Base-by-base conservation (phyloP, 2,329 filamentous ascomycete genomes). In the Fusarium sp. region DNA sequence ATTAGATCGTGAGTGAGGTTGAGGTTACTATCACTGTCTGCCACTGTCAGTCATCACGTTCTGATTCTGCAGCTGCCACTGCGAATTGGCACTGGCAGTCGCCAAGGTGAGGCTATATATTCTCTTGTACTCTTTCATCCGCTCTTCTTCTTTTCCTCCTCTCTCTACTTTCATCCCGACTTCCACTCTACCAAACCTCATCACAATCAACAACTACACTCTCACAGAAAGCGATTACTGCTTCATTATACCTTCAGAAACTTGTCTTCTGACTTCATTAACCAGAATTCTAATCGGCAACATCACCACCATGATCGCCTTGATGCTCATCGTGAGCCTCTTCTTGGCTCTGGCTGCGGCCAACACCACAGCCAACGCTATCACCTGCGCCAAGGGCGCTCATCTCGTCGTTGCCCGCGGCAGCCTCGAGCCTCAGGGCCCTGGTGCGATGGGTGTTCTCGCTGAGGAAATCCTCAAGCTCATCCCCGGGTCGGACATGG, bases 381-480 rank as follows among this genome's bases (percentile, higher is more conserved):
- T 31, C 28, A 44, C 66, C 7, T 78, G 76, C 18, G 44, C 66
- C 22, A 42, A 75, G 5, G 66, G 74, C 2, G 72, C 67, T 3
- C 77, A 78, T 13, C 56, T 78, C 55, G 49, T 78, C 39, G 72
- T 76, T 2, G 68, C 70, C 5, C 75, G 77, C 0, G 77, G 74
- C 3, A 78, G 77, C 33, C 45, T 64, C 0, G 77, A 78, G 26
- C 55, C 75, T 0, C 51, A 74, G 22, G 77, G 77, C 0, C 68
- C 73, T 1, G 77, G 77, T 3, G 62, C 72, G 2, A 69, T 78
- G 18, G 77, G 77, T 0, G 24, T 58, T 3, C 42, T 78, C 8
- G 74, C 77, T 0, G 33, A 70, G 1, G 14, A 55, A 0, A 60
- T 78, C 7, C 2, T 71, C 9, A 33, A 66, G 18, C 26, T 62